Base-by-base conservation (phyloP, 257 asterid species). In the Lantana camara region DNA sequence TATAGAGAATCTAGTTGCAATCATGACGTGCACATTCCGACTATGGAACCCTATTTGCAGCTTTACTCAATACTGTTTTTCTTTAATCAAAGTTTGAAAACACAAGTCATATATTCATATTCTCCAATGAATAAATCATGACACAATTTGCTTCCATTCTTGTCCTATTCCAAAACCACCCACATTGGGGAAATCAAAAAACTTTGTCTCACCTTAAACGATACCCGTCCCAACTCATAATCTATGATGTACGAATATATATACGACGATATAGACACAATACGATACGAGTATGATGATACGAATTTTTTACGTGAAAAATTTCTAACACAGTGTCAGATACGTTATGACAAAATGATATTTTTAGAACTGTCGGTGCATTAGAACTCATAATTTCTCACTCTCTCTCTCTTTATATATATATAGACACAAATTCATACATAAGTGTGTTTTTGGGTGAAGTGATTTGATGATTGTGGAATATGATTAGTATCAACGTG, bases 201-300 rank as follows among this genome's bases (percentile, higher is more conserved):
- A 15, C 16, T 71, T 77, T 77, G 79, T 73, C 77, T 77, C 76
- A 65, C 79, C 73, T 69, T 72, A 64, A 63, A 72, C 22, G 45
- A 38, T 13, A 2, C 52, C 45, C 41, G 63, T 64, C 51, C 15
- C 67, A 37, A 30, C 32, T 13, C 69, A n/a, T n/a, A n/a, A n/a
- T n/a, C n/a, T n/a, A n/a, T n/a, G n/a, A n/a, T n/a, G n/a, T n/a
- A n/a, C n/a, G n/a, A n/a, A n/a, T n/a, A n/a, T n/a, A n/a, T n/a
- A n/a, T n/a, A n/a, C n/a, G n/a, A n/a, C n/a, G n/a, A n/a, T n/a
- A n/a, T n/a, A n/a, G n/a, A n/a, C n/a, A n/a, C n/a, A n/a, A n/a
- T n/a, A n/a, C n/a, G n/a, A n/a, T n/a, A n/a, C n/a, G n/a, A n/a
- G n/a, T n/a, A n/a, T n/a, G n/a, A n/a, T n/a, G n/a, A n/a, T n/a